phyloP scores from a whole-genome alignment of 2,329 filamentous ascomycete genomes.

The Leptographium flavum region DNA sequence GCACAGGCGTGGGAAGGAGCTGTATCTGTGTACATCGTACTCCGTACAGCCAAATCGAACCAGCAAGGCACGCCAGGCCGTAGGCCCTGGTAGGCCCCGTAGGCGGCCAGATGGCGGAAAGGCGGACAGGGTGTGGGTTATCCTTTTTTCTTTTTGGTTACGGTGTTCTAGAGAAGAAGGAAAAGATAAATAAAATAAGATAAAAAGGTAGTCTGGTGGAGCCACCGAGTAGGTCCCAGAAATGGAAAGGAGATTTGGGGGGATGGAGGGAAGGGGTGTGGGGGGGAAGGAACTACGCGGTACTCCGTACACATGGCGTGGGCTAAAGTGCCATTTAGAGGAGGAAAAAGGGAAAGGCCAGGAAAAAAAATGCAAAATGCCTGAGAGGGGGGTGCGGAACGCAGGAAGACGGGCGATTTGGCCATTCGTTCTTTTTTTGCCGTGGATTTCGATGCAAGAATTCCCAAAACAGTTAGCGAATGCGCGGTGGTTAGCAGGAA shows the following conservation, averaged over 20 bases:
- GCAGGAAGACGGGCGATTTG: neutral
- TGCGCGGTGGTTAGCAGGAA: neutral
- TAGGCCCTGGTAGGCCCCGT: neutral
- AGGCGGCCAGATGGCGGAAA: neutral
- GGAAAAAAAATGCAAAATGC: constrained; percentile 1
- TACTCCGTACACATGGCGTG: neutral
- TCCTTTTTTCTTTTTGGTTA: too few species aligned
- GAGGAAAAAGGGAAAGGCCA: neutral
- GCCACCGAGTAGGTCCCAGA: neutral
- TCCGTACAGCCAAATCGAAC: too few species aligned
- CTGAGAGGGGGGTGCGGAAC: neutral
- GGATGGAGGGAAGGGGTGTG: neutral
- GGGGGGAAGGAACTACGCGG: too few species aligned
- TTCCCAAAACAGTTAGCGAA: neutral
- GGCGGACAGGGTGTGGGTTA: neutral
- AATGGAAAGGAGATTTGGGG: neutral
- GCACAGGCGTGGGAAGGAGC: neutral
- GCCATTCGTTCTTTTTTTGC: too few species aligned
- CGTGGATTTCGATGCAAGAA: neutral
- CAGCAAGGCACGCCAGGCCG: too few species aligned
- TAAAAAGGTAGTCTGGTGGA: neutral
- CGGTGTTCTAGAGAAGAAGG: neutral
- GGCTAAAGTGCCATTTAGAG: neutral
- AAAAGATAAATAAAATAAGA: neutral
- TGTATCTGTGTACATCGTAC: neutral